Evolutionary conservation across 208 protist genomes (phyloP).

Genomic region (Wallacemonas rigidus): DNA sequence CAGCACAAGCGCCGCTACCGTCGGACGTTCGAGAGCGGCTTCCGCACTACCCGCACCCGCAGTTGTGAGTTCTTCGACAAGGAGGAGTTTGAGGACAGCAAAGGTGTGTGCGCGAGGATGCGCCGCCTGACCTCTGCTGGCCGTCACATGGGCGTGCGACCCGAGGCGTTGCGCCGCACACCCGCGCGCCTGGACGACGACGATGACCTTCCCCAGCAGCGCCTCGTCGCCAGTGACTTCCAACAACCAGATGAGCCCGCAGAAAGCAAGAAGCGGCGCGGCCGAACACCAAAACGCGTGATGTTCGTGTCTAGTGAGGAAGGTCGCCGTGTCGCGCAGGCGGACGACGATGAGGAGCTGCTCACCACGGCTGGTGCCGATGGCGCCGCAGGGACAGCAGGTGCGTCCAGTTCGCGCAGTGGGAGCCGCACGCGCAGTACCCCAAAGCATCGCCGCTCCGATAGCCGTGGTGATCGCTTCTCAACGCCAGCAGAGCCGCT

Average conservation of each 20-base stretch:
- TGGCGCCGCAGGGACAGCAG: background rate
- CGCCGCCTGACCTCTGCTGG: conserved; percentile 32
- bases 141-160: conserved; percentile 37
- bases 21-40: conserved; percentile 6
- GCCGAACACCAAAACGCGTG: background rate
- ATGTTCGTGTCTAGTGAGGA: background rate
- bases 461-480: background rate
- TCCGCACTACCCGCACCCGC: conserved; percentile 1
- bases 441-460: background rate
- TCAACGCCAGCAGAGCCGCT: background rate
- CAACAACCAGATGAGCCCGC: background rate
- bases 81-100: conserved; percentile 31
- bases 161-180: conserved; percentile 18
- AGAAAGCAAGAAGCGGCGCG: conserved; percentile 6
- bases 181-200: conserved; percentile 20
- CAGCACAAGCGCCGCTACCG: conserved; percentile 12
- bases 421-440: background rate
- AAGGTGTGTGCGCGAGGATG: conserved; percentile 26
- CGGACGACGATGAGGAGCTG: background rate
- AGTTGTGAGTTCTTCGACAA: conserved; percentile 34
- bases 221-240: conserved; percentile 9
- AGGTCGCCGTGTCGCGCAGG: background rate
- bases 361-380: background rate
- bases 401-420: background rate
- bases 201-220: conserved; percentile 15